Evolutionary conservation across 306 rosid species (phyloP).

Genomic region (Quercus glauca): DNA sequence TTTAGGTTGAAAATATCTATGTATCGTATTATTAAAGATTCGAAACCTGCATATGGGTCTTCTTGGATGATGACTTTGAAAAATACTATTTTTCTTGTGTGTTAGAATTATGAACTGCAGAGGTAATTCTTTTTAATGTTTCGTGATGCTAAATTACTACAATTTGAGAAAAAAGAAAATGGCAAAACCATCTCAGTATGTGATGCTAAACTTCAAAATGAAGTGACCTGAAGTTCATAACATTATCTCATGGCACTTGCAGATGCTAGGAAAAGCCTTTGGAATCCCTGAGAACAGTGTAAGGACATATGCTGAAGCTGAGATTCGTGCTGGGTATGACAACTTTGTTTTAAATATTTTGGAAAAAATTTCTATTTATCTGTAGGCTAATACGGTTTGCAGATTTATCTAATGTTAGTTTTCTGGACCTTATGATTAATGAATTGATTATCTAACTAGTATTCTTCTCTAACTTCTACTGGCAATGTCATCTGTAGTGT

Average conservation of each 20-base stretch:
- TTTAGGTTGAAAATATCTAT: not conserved
- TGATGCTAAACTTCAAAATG: not conserved
- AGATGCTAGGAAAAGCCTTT: constrained; percentile 83
- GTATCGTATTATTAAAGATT: not conserved
- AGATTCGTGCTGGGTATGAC: constrained; percentile 89
- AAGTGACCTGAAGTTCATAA: not conserved
- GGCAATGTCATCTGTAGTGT: constrained; percentile 50
- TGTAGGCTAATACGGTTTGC: constrained; percentile 5
- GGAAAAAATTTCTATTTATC: not conserved
- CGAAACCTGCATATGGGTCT: not conserved
- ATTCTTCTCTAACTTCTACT: constrained; percentile 24
- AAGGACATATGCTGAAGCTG: constrained; percentile 89
- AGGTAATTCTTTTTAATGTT: not conserved
- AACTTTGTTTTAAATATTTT: constrained; percentile 7
- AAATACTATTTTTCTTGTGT: not conserved
- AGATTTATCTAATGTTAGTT: constrained; percentile 14
- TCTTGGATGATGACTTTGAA: not conserved
- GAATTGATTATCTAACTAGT: constrained; percentile 13
- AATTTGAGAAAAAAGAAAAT: no score
- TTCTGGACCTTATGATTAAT: constrained; percentile 7
- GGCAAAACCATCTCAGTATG: not conserved
- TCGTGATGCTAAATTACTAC: not conserved
- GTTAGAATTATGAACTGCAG: not conserved
- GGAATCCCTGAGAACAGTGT: constrained; percentile 87
- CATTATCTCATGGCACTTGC: constrained; percentile 27